Percentiles rank a stretch among this genome's conserved stretches.
phyloP scores from a whole-genome alignment of 1,284 basidiomycete species.

The Microbotryomycetes sp. region DNA sequence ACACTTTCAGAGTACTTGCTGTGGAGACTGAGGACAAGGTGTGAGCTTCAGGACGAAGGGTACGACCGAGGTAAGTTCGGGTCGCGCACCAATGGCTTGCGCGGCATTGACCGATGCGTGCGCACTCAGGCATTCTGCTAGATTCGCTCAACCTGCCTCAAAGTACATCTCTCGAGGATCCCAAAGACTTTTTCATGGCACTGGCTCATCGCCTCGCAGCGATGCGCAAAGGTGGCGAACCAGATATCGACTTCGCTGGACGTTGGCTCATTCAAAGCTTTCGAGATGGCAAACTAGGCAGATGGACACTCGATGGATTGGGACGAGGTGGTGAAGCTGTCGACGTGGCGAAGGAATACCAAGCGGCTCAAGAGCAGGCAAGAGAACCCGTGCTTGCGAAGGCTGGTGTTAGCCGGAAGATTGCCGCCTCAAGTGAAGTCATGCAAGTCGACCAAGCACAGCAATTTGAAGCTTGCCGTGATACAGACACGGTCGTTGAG shows the following conservation, averaged over 20 bases:
- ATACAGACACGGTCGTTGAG: too few relatives aligned
- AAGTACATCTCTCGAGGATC: slow-evolving; percentile 54
- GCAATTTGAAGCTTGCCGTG: background rate
- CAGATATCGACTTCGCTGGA: slow-evolving; percentile 63
- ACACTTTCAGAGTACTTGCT: slow-evolving; percentile 77
- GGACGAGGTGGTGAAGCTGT: slow-evolving; percentile 46
- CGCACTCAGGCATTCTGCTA: slow-evolving; percentile 24
- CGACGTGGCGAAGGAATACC: slow-evolving; percentile 16
- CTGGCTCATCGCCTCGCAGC: slow-evolving; percentile 74
- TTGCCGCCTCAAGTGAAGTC: slow-evolving; percentile 10
- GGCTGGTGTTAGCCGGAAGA: slow-evolving; percentile 6
- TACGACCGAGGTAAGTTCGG: slow-evolving; percentile 51
- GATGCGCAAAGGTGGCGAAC: slow-evolving; percentile 64
- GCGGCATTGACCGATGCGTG: background rate
- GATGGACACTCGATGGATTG: slow-evolving; percentile 49
- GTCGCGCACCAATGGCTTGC: background rate
- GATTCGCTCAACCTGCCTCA: slow-evolving; percentile 24
- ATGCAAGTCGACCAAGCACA: slow-evolving; percentile 4
- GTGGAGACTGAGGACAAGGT: slow-evolving; percentile 67
- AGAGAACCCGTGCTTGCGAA: slow-evolving; percentile 15
- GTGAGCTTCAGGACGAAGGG: slow-evolving; percentile 49
- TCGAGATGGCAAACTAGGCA: slow-evolving; percentile 58
- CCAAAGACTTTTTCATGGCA: slow-evolving; percentile 58
- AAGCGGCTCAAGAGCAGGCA: slow-evolving; percentile 7
- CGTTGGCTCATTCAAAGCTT: slow-evolving; percentile 78